Evolutionary conservation across 331 rosid species (phyloP).

Genomic region (Quercus tomentella): DNA sequence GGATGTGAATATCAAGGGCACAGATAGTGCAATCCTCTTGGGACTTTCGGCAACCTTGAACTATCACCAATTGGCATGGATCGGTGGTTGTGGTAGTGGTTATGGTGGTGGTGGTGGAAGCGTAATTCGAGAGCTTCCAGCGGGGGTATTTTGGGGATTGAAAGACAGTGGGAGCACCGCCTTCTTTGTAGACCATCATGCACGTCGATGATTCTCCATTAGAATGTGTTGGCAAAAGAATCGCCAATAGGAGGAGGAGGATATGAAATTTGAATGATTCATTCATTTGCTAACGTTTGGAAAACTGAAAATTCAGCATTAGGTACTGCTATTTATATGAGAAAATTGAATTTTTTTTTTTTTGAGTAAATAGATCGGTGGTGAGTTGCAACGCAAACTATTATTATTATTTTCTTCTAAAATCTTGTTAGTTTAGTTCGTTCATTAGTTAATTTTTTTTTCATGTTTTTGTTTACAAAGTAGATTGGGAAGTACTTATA

Average conservation of each 20-base stretch:
- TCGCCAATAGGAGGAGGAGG: constrained; percentile 24
- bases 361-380: no score
- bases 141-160: constrained; percentile 89
- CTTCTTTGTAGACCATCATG: constrained; percentile 68
- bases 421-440: no score
- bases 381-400: not conserved
- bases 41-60: constrained; percentile 61
- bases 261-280: not conserved
- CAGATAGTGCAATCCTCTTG: constrained; percentile 87
- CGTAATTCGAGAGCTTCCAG: constrained; percentile 64
- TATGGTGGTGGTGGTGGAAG: constrained; percentile 23
- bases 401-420: no score
- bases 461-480: no score
- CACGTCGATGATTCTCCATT: constrained; percentile 67
- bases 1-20: constrained; percentile 71
- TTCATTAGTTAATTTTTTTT: no score
- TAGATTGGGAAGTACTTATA: no score
- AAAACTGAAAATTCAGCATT: not conserved
- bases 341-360: not conserved
- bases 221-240: constrained; percentile 37
- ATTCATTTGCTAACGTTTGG: not conserved
- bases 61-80: constrained; percentile 65
- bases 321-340: no score
- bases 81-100: constrained; percentile 6
- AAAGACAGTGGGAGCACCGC: constrained; percentile 92